Conservation (phyloP, 2,329 filamentous ascomycete species). For the Tricladium varicosporioides region DNA sequence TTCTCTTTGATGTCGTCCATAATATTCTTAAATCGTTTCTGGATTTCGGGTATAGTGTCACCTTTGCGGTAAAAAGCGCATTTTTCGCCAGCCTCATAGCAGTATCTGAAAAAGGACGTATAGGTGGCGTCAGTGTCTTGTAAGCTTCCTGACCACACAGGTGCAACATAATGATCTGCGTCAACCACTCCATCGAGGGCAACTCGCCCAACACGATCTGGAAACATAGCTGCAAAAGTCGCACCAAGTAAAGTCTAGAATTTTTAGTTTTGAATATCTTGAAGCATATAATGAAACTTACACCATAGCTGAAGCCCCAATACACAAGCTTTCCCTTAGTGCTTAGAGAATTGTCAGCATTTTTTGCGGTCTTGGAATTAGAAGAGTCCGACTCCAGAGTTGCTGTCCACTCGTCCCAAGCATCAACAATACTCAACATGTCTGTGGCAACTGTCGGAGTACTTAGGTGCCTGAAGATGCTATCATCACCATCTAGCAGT, state of each 20-base stretch:
- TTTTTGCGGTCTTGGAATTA: neutral
- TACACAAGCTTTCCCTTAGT: constrained; percentile 37
- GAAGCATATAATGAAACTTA: constrained; percentile 10
- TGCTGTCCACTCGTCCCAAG: constrained; percentile 30
- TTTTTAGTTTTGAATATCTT: neutral
- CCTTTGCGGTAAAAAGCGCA: constrained; percentile 28
- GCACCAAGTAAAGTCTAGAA: constrained; percentile 37
- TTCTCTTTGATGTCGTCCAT: constrained; percentile 40
- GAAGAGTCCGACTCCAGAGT: neutral
- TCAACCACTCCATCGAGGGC: constrained; percentile 35
- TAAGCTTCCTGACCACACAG: constrained; percentile 22
- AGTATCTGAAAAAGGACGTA: constrained; percentile 31
- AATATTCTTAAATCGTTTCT: constrained; percentile 31
- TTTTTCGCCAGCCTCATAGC: constrained; percentile 33
- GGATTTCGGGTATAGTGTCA: constrained; percentile 24
- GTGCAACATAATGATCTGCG: constrained; percentile 25
- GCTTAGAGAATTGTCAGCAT: constrained; percentile 6
- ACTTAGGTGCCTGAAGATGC: constrained; percentile 30
- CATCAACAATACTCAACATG: constrained; percentile 37
- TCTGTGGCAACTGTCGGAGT: constrained; percentile 37
- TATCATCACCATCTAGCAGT: constrained; percentile 25
- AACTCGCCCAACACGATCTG: constrained; percentile 42
- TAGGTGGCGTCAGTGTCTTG: constrained; percentile 30
- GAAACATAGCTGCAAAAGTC: constrained; percentile 45
- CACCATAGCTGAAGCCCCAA: constrained; percentile 50